Base-by-base conservation (phyloP, 441 rosid genomes). In the Aquilaria agallochum region DNA sequence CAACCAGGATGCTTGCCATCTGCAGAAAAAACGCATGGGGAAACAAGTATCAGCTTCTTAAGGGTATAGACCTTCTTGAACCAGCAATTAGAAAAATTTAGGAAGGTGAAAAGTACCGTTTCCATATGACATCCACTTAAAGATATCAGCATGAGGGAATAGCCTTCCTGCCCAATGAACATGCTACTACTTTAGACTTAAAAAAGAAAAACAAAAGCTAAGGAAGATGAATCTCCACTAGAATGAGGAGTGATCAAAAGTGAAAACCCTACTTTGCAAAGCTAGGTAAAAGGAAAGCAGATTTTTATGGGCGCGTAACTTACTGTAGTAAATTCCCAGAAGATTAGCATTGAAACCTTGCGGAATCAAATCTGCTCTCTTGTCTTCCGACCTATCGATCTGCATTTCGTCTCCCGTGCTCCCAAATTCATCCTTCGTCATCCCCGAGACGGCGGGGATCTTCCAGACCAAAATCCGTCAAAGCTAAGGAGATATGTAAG, bases 1-100 rank as follows among this genome's bases (percentile, higher is more conserved):
- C 97, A 94, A 49, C 81, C 97, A 51, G 96, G 96, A 79, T 91
- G 99, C 78, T 86, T 91, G 71, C 96, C 96, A 77, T 94, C 99
- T 94, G 76, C 50, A 68, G 5, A 11, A 59, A 11, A 66, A 65
- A 76, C 56, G 56, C 36, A 64, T 54, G 11, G 47, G 49, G 10
- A 45, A 50, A 33, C 48, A 62, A 9, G 12, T 9, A 65, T 34
- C 54, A 60, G 11, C 34, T 3, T 50, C 55, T 8, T 31, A 33
- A 7, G 48, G 31, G 14, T 32, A 1, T 1, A 31, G 14, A 56
- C 31, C 40, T 31, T 15, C 52, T 13, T 3, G 42, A 36, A 36
- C 42, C 42, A 36, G 42, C 42, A 36, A 36, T 36, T 36, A 56
- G 13, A 0, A 20, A 7, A 34, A 59, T 52, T 49, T 32, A 48